phyloP scores from a whole-genome alignment of 106 monocot species.

The Dendrobium officinale region DNA sequence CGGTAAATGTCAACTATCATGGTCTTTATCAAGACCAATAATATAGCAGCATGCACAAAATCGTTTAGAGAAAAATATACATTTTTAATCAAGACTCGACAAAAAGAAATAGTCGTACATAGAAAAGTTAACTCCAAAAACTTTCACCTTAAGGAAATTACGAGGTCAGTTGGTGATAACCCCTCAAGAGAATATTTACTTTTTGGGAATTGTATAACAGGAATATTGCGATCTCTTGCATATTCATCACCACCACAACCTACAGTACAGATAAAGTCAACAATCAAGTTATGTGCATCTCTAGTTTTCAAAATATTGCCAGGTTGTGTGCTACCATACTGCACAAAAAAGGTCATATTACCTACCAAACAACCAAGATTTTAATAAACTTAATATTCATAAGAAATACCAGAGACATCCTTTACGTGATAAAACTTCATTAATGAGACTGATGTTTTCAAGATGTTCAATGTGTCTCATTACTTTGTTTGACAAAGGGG shows the following conservation, averaged over 20 bases:
- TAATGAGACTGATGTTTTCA: neutral
- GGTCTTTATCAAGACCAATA: neutral
- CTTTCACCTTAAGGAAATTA: conserved; percentile 28
- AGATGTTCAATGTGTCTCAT: too few relatives aligned
- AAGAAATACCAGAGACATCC: neutral
- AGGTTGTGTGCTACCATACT: neutral
- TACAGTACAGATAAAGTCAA: conserved; percentile 16
- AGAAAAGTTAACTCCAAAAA: neutral
- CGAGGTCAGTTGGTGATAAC: conserved; percentile 43
- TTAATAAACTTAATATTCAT: neutral
- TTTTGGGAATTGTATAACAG: conserved; percentile 51
- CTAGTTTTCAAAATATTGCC: neutral
- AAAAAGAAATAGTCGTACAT: neutral
- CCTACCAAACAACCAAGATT: neutral
- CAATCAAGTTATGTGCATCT: neutral
- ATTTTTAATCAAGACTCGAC: neutral
- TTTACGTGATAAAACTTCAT: neutral
- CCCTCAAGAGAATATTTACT: conserved; percentile 34
- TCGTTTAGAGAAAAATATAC: neutral
- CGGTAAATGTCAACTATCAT: neutral
- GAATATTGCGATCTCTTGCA: conserved; percentile 54
- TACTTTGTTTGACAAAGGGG: too few relatives aligned
- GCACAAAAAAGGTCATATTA: neutral
- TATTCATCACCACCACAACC: conserved; percentile 73
- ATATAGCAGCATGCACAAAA: neutral